A percentile compares a stretch with the other conserved stretches of the same genome.
Evolutionary conservation across 108 stramenopile genomes (phyloP).

Genomic region (Aurantiochytrium sp.): DNA sequence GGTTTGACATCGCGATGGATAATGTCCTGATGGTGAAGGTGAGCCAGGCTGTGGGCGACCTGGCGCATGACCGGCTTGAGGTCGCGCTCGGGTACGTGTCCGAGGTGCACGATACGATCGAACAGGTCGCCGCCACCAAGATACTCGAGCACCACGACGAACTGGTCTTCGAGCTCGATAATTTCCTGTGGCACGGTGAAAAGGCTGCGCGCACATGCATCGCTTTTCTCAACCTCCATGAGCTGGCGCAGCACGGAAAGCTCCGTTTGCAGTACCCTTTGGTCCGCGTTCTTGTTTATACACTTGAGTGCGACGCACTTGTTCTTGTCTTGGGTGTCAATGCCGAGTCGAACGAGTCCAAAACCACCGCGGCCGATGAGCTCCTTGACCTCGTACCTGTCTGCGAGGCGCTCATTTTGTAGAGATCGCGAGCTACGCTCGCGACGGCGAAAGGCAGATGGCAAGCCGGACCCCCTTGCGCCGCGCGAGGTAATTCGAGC

Average conservation of each 20-base stretch:
- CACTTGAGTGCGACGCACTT: neutral
- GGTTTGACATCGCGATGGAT: neutral
- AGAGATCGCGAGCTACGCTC: neutral
- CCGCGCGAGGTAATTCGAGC: neutral
- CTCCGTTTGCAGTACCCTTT: neutral
- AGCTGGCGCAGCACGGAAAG: neutral
- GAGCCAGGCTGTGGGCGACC: neutral
- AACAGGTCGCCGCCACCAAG: neutral
- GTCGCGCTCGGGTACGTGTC: neutral
- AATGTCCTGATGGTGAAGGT: neutral
- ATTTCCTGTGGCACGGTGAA: neutral
- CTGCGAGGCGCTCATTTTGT: neutral
- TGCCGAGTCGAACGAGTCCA: neutral
- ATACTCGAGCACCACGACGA: neutral
- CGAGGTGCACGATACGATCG: neutral
- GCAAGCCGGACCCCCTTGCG: neutral
- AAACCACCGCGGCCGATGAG: neutral
- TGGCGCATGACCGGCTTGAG: neutral
- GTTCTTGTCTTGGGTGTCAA: neutral
- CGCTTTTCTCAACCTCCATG: neutral
- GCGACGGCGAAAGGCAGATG: neutral
- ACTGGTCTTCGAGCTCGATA: neutral
- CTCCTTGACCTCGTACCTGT: neutral
- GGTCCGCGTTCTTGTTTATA: neutral
- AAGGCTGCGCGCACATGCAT: neutral